A percentile compares a stretch with the other conserved stretches of the same genome.
These are phyloP conservation scores for Rugonectria rugulosa DNA, from an alignment of 2,329 filamentous ascomycete species.

Conservation along the genomic window DNA sequence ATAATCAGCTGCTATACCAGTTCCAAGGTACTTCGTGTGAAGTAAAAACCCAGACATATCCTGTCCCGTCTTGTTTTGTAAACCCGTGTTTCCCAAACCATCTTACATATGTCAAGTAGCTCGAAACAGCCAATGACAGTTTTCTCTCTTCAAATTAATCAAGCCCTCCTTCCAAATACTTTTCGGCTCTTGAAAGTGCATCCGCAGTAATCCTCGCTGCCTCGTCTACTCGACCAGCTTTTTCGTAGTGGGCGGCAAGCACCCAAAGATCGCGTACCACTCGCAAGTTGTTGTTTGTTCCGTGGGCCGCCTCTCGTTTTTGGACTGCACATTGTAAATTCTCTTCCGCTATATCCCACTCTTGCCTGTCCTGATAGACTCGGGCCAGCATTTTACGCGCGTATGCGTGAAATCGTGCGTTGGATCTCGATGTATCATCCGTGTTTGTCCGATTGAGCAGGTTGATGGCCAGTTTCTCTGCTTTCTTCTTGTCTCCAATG, in stretches of 20 bases:
- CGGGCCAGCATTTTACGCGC: slow-evolving; percentile 49
- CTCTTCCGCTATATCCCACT: slow-evolving; percentile 43
- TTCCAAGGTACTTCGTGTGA: no score
- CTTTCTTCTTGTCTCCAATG: slow-evolving; percentile 41
- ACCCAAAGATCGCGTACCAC: slow-evolving; percentile 51
- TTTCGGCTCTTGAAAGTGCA: slow-evolving; percentile 43
- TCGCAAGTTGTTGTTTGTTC: slow-evolving; percentile 43
- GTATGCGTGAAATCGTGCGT: slow-evolving; percentile 48
- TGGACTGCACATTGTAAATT: slow-evolving; percentile 44
- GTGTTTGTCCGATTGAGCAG: slow-evolving; percentile 40
- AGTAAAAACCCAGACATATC: no score
- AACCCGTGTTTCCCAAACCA: no score
- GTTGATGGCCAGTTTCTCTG: slow-evolving; percentile 41
- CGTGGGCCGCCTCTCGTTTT: slow-evolving; percentile 47
- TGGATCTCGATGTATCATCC: slow-evolving; percentile 34
- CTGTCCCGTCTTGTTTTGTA: no score
- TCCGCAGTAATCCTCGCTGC: slow-evolving; percentile 42
- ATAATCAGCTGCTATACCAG: no score
- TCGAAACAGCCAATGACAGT: neutral
- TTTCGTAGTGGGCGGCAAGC: slow-evolving; percentile 44
- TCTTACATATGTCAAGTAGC: neutral
- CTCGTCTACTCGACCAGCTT: slow-evolving; percentile 38
- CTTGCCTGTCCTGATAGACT: slow-evolving; percentile 42
- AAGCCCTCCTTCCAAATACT: slow-evolving; percentile 37
- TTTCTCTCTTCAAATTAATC: slow-evolving; percentile 19